Conservation (phyloP, 768 basidiomycete species). For the Kwoniella pini region DNA sequence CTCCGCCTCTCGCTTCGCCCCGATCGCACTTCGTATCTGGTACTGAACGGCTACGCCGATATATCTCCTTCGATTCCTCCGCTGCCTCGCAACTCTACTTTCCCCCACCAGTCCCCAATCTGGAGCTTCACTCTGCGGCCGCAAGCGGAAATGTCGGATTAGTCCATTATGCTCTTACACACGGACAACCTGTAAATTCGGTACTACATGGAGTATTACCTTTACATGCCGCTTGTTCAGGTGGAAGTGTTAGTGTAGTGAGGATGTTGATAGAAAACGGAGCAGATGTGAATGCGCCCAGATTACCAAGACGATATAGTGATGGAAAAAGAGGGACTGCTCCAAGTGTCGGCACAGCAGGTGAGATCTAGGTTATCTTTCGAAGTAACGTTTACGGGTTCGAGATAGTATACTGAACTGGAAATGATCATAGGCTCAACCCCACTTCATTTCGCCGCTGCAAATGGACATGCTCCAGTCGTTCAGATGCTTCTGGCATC, state of each 20-base stretch:
- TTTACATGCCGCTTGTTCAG: conserved; percentile 89
- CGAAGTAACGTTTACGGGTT: conserved; percentile 1
- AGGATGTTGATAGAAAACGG: conserved; percentile 84
- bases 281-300: conserved; percentile 96
- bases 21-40: conserved; percentile 9
- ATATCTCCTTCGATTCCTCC: conserved; percentile 15
- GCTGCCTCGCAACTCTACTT: not conserved
- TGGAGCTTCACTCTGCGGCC: conserved; percentile 59
- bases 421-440: conserved; percentile 67
- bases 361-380: conserved; percentile 48
- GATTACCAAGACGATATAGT: conserved; percentile 59
- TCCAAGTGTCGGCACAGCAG: conserved; percentile 52
- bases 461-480: conserved; percentile 82
- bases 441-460: conserved; percentile 94
- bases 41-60: not conserved
- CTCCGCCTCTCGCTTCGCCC: not conserved
- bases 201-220: conserved; percentile 96
- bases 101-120: conserved; percentile 52
- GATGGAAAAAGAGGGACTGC: conserved; percentile 53
- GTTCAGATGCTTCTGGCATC: conserved; percentile 76
- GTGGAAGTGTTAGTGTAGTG: conserved; percentile 85
- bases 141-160: conserved; percentile 71
- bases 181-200: conserved; percentile 95
- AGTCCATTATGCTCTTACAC: conserved; percentile 66
- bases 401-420: conserved; percentile 14